These are phyloP conservation scores for Colletotrichum salicis DNA, from an alignment of 2,329 filamentous ascomycete genomes.

Conservation along the genomic window DNA sequence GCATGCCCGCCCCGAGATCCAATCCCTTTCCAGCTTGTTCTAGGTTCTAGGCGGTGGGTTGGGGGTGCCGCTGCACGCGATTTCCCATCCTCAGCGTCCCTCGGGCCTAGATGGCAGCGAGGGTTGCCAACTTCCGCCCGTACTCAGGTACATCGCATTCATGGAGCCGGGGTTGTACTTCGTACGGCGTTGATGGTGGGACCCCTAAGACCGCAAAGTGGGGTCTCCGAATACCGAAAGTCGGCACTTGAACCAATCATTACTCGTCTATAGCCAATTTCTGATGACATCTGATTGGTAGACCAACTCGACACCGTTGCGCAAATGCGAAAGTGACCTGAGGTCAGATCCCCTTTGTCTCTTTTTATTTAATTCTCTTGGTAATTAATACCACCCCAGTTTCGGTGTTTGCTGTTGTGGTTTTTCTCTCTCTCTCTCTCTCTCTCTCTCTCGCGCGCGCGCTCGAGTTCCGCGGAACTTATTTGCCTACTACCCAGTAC, in stretches of 20 bases:
- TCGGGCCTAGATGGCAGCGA: not conserved
- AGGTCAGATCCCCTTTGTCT: not conserved
- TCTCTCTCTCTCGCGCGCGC: too few relatives aligned
- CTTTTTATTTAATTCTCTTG: not conserved
- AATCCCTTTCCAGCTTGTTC: not conserved
- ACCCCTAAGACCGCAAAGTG: not conserved
- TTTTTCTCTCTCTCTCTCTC: not conserved
- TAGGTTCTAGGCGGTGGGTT: not conserved
- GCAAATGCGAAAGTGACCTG: not conserved
- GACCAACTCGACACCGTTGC: not conserved
- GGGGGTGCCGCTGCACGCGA: not conserved
- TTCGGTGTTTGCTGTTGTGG: not conserved
- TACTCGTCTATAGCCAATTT: not conserved
- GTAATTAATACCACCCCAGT: not conserved
- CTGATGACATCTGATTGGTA: not conserved
- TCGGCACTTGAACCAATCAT: constrained; percentile 9
- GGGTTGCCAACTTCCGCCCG: too few relatives aligned
- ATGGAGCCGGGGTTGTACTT: not conserved
- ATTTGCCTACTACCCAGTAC: not conserved
- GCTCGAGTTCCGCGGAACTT: not conserved
- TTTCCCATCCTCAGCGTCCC: not conserved
- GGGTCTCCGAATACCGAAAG: not conserved
- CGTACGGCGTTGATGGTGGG: constrained; percentile 3
- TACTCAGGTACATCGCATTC: not conserved
- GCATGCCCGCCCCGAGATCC: not conserved